phyloP scores from a whole-genome alignment of 1,284 basidiomycete species.

The Cystobasidium slooffiae region DNA sequence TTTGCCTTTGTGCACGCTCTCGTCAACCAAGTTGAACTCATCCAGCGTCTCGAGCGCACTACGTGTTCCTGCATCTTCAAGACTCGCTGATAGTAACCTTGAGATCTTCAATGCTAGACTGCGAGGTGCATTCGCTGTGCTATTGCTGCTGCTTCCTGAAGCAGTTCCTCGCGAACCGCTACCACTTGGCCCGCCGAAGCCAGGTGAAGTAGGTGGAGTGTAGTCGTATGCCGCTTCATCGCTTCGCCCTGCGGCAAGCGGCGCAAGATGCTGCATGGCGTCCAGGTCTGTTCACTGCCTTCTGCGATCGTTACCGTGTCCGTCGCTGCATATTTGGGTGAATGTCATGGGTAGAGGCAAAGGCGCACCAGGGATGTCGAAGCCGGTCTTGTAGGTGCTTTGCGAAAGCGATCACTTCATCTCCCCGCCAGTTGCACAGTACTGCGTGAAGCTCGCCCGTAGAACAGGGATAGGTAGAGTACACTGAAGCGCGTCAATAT shows the following conservation, averaged over 20 bases:
- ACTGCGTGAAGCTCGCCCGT: too few species aligned
- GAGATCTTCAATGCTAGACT: slow-evolving; percentile 43
- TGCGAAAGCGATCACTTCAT: too few species aligned
- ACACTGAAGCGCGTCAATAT: too few species aligned
- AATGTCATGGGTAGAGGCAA: too few species aligned
- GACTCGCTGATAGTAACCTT: slow-evolving; percentile 69
- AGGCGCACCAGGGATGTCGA: too few species aligned
- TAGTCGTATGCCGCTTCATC: slow-evolving; percentile 11
- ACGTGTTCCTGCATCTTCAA: slow-evolving; percentile 75
- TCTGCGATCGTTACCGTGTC: too few species aligned
- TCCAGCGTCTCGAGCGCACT: slow-evolving; percentile 83
- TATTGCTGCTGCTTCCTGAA: slow-evolving; percentile 1
- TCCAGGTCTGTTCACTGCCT: too few species aligned
- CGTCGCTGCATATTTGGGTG: too few species aligned
- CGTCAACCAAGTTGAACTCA: slow-evolving; percentile 64
- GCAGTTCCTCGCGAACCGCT: neutral
- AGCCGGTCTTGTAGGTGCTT: too few species aligned
- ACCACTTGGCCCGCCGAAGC: neutral
- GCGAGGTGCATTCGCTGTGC: slow-evolving; percentile 27
- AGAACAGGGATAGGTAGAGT: too few species aligned
- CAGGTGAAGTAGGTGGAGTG: slow-evolving; percentile 26
- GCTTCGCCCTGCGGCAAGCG: slow-evolving; percentile 5
- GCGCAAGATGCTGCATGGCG: slow-evolving; percentile 10
- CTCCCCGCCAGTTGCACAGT: too few species aligned
- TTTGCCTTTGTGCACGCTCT: slow-evolving; percentile 10